Evolutionary conservation across 129 eudicot species (phyloP).

Genomic region (Ambrosia trifida): DNA sequence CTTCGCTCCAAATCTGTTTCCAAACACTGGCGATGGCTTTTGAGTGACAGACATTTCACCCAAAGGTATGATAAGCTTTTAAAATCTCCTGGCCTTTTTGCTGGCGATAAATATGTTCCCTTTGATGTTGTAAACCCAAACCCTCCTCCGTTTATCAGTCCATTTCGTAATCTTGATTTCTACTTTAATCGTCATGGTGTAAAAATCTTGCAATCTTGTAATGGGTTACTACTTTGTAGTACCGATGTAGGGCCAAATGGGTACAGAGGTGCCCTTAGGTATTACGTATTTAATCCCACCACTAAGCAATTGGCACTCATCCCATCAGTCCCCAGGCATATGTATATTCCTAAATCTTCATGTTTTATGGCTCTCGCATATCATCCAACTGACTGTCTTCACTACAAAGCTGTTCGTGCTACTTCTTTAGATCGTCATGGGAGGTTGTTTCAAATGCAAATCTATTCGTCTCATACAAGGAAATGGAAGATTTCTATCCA

Average conservation of each 20-base stretch:
- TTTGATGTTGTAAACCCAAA: background rate
- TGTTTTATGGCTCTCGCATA: background rate
- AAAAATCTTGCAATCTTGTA: background rate
- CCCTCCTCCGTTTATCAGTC: too few relatives aligned
- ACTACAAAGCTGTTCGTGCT: background rate
- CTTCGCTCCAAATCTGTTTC: background rate
- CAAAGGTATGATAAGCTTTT: background rate
- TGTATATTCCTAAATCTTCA: too few relatives aligned
- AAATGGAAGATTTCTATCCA: background rate
- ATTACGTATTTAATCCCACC: slow-evolving; percentile 5
- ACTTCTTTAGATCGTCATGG: background rate
- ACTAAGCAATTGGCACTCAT: background rate
- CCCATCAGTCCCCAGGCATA: background rate
- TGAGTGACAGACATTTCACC: background rate
- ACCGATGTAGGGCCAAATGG: background rate
- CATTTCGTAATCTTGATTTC: background rate
- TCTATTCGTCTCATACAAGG: background rate
- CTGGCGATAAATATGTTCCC: background rate
- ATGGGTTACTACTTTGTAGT: background rate
- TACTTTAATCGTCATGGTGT: background rate
- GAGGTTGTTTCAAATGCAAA: background rate
- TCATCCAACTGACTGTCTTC: background rate
- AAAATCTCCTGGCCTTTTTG: background rate
- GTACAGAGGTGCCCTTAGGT: background rate
- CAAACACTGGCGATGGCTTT: background rate